Percentiles rank a stretch among this genome's conserved stretches.
These are phyloP conservation scores for Metschnikowia dekortorum DNA, from an alignment of 805 yeast genomes.

Conservation along the genomic window DNA sequence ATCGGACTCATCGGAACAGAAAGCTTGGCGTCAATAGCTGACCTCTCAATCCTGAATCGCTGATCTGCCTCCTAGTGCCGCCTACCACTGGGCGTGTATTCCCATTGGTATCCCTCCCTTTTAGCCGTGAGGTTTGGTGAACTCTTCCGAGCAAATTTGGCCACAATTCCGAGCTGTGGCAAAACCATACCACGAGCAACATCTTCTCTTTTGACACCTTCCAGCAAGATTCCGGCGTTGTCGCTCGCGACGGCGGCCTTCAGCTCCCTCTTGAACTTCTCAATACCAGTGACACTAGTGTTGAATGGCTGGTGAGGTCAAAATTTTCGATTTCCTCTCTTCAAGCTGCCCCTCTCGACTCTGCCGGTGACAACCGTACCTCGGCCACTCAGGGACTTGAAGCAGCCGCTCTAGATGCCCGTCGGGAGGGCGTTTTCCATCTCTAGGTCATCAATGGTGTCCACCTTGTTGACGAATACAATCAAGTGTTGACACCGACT, in stretches of 20 bases:
- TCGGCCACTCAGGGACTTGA: constrained; percentile 84
- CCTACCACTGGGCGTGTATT: too few species aligned
- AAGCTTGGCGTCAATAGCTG: too few species aligned
- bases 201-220: constrained; percentile 98
- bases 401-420: constrained; percentile 96
- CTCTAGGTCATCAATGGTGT: constrained; percentile 96
- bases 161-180: constrained; percentile 30
- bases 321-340: constrained; percentile 99
- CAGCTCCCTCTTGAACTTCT: constrained; percentile 98
- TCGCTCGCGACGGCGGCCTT: constrained; percentile 99
- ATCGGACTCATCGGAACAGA: too few species aligned
- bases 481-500: constrained; percentile 98
- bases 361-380: constrained; percentile 99
- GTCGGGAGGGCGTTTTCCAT: constrained; percentile 94
- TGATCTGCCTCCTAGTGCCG: too few species aligned
- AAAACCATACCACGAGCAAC: constrained; percentile 96
- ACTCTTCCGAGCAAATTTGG: too few species aligned
- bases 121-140: too few species aligned
- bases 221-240: constrained; percentile 93
- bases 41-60: too few species aligned
- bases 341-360: constrained; percentile 95
- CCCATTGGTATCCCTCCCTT: too few species aligned
- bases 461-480: constrained; percentile 97
- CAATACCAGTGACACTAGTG: constrained; percentile 96
- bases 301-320: constrained; percentile 77